These are phyloP conservation scores for Zygnema circumcarinatum DNA, from an alignment of 139 green algal genomes.

Conservation along the genomic window DNA sequence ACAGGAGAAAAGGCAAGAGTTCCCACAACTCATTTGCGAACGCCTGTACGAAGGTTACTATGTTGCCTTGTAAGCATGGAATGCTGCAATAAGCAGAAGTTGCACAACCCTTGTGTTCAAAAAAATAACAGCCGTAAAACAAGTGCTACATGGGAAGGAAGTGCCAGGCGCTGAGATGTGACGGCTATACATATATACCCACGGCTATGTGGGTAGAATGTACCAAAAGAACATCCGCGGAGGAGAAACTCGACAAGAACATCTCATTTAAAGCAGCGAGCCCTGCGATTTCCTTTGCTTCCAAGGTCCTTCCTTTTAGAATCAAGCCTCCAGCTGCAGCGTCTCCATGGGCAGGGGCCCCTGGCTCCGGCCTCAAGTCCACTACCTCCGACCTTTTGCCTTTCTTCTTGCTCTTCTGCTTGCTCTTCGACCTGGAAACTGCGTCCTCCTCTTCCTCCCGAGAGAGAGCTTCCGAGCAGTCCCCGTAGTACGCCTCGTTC, in stretches of 20 bases:
- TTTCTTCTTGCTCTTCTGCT: not conserved
- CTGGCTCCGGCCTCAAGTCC: not conserved
- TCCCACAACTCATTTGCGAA: not conserved
- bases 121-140: not conserved
- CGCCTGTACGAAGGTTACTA: not conserved
- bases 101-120: no score
- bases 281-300: not conserved
- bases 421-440: not conserved
- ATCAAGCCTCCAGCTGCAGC: not conserved
- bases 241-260: not conserved
- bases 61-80: not conserved
- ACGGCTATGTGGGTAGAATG: not conserved
- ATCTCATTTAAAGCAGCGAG: not conserved
- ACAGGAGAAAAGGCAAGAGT: not conserved
- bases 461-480: not conserved
- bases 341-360: not conserved
- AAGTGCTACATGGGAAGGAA: not conserved
- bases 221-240: not conserved
- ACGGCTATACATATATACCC: not conserved
- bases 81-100: not conserved
- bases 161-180: not conserved
- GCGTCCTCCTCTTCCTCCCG: not conserved
- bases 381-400: not conserved
- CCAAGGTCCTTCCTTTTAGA: not conserved
- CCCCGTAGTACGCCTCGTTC: not conserved